Evolutionary conservation across 306 rosid genomes (phyloP).

Genomic region (Purshia tridentata): DNA sequence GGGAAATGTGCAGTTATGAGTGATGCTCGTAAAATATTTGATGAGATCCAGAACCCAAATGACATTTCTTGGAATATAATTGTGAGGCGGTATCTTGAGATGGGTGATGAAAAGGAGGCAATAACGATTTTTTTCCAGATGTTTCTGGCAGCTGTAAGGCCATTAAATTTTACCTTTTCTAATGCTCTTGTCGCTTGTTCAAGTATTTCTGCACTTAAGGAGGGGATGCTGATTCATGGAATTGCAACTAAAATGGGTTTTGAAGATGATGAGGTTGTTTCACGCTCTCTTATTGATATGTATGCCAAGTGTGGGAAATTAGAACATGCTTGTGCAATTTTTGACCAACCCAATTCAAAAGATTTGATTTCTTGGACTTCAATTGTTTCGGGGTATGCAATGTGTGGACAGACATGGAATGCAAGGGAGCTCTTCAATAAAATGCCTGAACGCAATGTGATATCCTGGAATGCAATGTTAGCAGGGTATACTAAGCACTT

Average conservation of each 20-base stretch:
- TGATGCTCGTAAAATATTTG: slow-evolving; percentile 56
- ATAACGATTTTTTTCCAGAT: slow-evolving; percentile 52
- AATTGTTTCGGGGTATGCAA: slow-evolving; percentile 61
- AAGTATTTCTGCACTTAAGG: slow-evolving; percentile 37
- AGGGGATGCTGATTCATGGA: slow-evolving; percentile 71
- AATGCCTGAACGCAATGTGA: slow-evolving; percentile 69
- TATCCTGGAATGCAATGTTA: slow-evolving; percentile 85
- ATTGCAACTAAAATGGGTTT: slow-evolving; percentile 49
- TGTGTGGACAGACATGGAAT: slow-evolving; percentile 50
- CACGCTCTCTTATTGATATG: slow-evolving; percentile 58
- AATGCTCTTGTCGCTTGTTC: slow-evolving; percentile 67
- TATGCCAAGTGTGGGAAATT: slow-evolving; percentile 58
- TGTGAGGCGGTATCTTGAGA: slow-evolving; percentile 68
- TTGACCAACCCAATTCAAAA: slow-evolving; percentile 48
- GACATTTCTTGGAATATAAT: slow-evolving; percentile 76
- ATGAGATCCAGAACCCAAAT: slow-evolving; percentile 56
- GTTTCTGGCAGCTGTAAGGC: slow-evolving; percentile 39
- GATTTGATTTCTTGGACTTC: slow-evolving; percentile 69
- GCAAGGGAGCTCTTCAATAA: slow-evolving; percentile 57
- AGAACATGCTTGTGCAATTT: slow-evolving; percentile 47
- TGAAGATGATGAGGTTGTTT: slow-evolving; percentile 50
- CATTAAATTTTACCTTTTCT: slow-evolving; percentile 57
- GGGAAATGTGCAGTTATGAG: slow-evolving; percentile 53
- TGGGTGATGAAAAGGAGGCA: slow-evolving; percentile 49
- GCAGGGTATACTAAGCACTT: slow-evolving; percentile 46